Conservation (phyloP, 169 alveolate species). For the Cryptosporidium andersoni region DNA sequence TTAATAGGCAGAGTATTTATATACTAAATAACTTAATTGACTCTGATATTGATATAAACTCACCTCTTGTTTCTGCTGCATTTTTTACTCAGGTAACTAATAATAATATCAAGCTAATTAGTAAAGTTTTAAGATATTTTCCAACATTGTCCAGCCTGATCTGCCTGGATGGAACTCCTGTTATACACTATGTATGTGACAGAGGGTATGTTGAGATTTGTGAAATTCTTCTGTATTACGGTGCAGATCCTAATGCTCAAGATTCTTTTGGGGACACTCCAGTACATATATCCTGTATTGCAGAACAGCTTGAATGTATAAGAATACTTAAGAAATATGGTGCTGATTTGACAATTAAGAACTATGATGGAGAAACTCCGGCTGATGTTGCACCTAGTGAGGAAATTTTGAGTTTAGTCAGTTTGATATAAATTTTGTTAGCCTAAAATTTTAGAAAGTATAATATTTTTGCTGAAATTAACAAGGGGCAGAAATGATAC, state of each 20-base stretch:
- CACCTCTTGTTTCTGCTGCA: constrained; percentile 57
- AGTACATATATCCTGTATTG: constrained; percentile 58
- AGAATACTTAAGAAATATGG: constrained; percentile 12
- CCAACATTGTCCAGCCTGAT: constrained; percentile 31
- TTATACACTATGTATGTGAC: constrained; percentile 47
- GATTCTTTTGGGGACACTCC: constrained; percentile 74
- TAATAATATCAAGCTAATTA: constrained; percentile 22
- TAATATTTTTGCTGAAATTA: too few relatives aligned
- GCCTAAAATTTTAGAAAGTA: too few relatives aligned
- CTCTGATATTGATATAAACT: constrained; percentile 21
- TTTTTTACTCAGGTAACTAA: constrained; percentile 69
- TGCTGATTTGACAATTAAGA: constrained; percentile 17
- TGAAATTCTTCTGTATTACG: constrained; percentile 29
- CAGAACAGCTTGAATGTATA: constrained; percentile 29
- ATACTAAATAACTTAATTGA: constrained; percentile 21
- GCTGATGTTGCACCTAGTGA: constrained; percentile 7
- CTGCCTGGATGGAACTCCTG: constrained; percentile 40
- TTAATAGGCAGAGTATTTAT: constrained; percentile 11
- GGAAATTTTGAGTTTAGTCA: not conserved
- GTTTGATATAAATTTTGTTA: not conserved
- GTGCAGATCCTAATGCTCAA: constrained; percentile 69
- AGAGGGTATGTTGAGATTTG: constrained; percentile 31
- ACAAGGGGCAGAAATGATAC: too few relatives aligned
- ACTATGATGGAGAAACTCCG: constrained; percentile 47
- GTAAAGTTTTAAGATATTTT: constrained; percentile 10